phyloP scores from a whole-genome alignment of 352 stramenopile species.

The Pilasporangium apinafurcum region DNA sequence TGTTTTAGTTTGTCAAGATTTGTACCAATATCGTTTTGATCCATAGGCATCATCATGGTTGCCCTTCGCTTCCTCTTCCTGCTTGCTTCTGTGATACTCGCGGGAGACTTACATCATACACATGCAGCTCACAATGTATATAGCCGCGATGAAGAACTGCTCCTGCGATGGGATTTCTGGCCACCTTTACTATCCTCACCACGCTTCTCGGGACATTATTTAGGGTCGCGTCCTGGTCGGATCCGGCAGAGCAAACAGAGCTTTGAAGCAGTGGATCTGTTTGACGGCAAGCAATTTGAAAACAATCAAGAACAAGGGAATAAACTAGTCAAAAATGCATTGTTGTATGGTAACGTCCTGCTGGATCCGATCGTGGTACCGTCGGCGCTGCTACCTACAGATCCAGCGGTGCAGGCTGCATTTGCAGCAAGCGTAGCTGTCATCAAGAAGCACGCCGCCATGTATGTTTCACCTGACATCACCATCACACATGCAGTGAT shows the following conservation, averaged over 20 bases:
- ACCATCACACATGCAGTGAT: constrained; percentile 21
- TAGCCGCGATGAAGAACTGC: constrained; percentile 2
- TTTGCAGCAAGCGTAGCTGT: constrained; percentile 23
- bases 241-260: constrained; percentile 33
- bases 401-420: constrained; percentile 38
- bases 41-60: no score
- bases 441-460: constrained; percentile 28
- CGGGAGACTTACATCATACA: no score
- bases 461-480: constrained; percentile 34
- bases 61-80: no score
- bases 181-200: constrained; percentile 27
- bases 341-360: constrained; percentile 64
- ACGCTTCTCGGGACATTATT: constrained; percentile 53
- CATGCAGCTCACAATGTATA: no score
- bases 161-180: constrained; percentile 65
- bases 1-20: no score
- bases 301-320: constrained; percentile 15
- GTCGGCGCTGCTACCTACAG: constrained; percentile 11
- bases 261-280: constrained; percentile 59
- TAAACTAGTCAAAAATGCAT: constrained; percentile 10
- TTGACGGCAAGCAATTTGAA: no score
- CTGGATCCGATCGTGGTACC: constrained; percentile 27
- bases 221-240: constrained; percentile 39
- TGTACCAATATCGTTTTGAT: no score
- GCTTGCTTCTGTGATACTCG: no score